Conservation (phyloP, 2,329 filamentous ascomycete species). For the Aspergillus glaucus region DNA sequence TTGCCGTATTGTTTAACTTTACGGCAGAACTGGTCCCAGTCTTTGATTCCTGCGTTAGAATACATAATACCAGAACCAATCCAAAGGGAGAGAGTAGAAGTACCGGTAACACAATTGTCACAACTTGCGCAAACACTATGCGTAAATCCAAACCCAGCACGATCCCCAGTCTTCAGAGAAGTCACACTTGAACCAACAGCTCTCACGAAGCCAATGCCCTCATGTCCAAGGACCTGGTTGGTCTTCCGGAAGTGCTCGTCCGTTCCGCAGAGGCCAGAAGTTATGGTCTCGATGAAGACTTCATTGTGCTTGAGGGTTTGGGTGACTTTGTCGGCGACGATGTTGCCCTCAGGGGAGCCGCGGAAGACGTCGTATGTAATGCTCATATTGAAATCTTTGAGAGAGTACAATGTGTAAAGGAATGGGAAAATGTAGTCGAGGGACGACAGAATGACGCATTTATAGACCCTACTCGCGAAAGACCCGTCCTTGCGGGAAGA, state of each 20-base stretch:
- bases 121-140: constrained; percentile 24
- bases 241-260: constrained; percentile 14
- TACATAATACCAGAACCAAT: not conserved
- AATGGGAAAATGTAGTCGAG: too few relatives aligned
- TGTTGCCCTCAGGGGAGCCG: constrained; percentile 11
- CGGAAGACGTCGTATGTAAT: constrained; percentile 11
- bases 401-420: too few relatives aligned
- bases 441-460: too few relatives aligned
- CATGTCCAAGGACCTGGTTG: constrained; percentile 43
- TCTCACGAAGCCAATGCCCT: constrained; percentile 48
- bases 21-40: constrained; percentile 19
- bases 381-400: not conserved
- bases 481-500: too few relatives aligned
- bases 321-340: constrained; percentile 5
- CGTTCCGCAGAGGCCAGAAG: constrained; percentile 19
- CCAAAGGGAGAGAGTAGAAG: not conserved
- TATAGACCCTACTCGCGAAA: too few relatives aligned
- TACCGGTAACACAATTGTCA: constrained; percentile 22
- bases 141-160: constrained; percentile 27
- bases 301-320: constrained; percentile 7
- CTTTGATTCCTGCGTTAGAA: not conserved
- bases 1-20: constrained; percentile 20
- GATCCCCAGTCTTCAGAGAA: constrained; percentile 38
- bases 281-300: constrained; percentile 16
- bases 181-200: constrained; percentile 40